These are phyloP conservation scores for Exidia glandulosa DNA, from an alignment of 768 basidiomycete genomes.

Conservation along the genomic window DNA sequence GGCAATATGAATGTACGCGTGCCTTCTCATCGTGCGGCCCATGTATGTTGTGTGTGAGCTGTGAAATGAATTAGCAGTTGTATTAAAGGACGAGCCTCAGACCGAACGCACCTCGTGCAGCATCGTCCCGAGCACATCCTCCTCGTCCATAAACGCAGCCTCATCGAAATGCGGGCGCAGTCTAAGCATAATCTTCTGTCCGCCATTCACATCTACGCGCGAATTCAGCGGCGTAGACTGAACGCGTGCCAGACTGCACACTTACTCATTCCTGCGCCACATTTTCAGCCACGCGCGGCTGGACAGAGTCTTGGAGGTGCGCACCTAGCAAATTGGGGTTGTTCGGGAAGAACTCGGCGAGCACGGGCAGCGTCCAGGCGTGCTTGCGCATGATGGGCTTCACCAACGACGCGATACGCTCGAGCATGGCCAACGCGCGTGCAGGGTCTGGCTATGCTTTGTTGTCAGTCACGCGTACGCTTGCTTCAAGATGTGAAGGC, in stretches of 20 bases:
- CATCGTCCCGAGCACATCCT: conserved; percentile 73
- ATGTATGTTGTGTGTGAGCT: conserved; percentile 85
- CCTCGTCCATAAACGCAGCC: conserved; percentile 64
- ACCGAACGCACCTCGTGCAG: conserved; percentile 62
- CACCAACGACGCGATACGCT: conserved; percentile 64
- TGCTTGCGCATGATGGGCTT: conserved; percentile 91
- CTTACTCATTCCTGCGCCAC: conserved; percentile 10
- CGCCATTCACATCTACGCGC: conserved; percentile 57
- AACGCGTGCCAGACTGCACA: too few species aligned
- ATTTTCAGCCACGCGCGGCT: too few species aligned
- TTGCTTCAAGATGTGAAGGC: background rate
- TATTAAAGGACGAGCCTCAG: background rate
- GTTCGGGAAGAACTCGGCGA: conserved; percentile 84
- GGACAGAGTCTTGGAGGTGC: too few species aligned
- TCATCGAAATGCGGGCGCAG: conserved; percentile 60
- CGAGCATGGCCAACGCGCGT: conserved; percentile 55
- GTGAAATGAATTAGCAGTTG: background rate
- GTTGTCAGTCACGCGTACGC: too few species aligned
- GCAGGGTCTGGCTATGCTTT: conserved; percentile 48
- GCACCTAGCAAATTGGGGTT: conserved; percentile 61
- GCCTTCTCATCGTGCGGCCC: conserved; percentile 75
- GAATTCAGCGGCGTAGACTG: background rate
- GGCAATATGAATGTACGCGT: too few species aligned
- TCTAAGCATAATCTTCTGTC: conserved; percentile 73
- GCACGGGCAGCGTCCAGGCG: conserved; percentile 63